phyloP scores from a whole-genome alignment of 441 rosid species.

The Gossypium schwendimanii region DNA sequence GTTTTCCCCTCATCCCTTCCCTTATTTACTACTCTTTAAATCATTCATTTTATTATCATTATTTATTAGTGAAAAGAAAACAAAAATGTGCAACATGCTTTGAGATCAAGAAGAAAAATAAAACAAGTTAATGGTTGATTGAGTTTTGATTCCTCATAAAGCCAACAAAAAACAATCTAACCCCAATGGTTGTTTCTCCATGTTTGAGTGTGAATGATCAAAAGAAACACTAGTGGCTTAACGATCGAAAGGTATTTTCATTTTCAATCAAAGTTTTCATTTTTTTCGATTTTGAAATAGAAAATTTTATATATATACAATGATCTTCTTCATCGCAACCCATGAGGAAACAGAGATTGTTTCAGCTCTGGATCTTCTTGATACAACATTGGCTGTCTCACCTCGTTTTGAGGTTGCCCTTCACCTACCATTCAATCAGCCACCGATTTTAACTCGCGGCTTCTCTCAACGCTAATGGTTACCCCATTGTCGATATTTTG shows the following conservation, averaged over 20 bases:
- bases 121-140: neutral
- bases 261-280: neutral
- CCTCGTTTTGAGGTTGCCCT: neutral
- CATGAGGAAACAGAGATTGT: neutral
- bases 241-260: neutral
- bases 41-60: neutral
- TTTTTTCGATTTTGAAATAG: no score
- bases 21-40: neutral
- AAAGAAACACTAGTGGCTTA: neutral
- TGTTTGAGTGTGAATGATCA: neutral
- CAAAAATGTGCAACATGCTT: neutral
- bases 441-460: no score
- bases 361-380: neutral
- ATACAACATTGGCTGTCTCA: neutral
- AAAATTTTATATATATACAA: no score
- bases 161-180: neutral
- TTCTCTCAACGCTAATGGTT: no score
- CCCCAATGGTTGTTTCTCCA: neutral
- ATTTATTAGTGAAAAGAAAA: neutral
- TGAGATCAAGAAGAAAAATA: neutral
- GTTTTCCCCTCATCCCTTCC: no score
- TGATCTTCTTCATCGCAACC: neutral
- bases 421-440: neutral
- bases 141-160: neutral
- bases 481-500: no score